A percentile compares a stretch with the other conserved stretches of the same genome.
Conservation (phyloP, 306 rosid genomes). For the Medicago lupulina region DNA sequence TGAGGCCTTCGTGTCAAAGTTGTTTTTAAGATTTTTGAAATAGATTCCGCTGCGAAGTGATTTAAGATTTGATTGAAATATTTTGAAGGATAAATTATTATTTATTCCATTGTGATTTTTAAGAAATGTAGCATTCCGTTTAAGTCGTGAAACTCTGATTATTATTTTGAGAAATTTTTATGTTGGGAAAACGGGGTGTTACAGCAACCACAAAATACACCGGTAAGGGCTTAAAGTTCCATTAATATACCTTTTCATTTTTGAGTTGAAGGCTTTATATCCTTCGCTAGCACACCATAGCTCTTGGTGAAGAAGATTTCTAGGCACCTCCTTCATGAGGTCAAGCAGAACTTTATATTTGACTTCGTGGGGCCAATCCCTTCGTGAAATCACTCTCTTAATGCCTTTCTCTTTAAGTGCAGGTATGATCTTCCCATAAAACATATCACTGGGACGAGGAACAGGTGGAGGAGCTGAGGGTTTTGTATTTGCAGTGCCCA, state of each 20-base stretch:
- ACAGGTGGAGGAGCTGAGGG: constrained; percentile 81
- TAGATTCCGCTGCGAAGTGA: too few relatives aligned
- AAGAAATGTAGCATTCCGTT: too few relatives aligned
- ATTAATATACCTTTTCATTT: constrained; percentile 73
- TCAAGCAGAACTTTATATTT: constrained; percentile 91
- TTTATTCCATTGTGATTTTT: too few relatives aligned
- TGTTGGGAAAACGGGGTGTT: too few relatives aligned
- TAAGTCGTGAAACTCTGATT: too few relatives aligned
- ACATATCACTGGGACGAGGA: constrained; percentile 99
- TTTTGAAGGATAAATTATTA: too few relatives aligned
- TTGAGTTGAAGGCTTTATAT: constrained; percentile 86
- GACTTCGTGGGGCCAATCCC: constrained; percentile 99
- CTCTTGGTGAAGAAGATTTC: constrained; percentile 89
- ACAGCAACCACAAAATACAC: constrained; percentile 35
- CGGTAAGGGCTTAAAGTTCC: constrained; percentile 34
- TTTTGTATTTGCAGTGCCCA: constrained; percentile 65
- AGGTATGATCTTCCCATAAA: constrained; percentile 97
- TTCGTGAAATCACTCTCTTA: constrained; percentile 95
- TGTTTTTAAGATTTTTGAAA: too few relatives aligned
- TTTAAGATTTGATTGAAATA: too few relatives aligned
- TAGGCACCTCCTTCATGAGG: constrained; percentile 93
- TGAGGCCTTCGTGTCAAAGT: too few relatives aligned
- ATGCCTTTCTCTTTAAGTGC: constrained; percentile 99
- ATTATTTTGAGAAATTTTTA: too few relatives aligned
- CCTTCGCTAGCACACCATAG: constrained; percentile 99